Conservation (phyloP, 768 basidiomycete species). For the Suillus tomentosus region DNA sequence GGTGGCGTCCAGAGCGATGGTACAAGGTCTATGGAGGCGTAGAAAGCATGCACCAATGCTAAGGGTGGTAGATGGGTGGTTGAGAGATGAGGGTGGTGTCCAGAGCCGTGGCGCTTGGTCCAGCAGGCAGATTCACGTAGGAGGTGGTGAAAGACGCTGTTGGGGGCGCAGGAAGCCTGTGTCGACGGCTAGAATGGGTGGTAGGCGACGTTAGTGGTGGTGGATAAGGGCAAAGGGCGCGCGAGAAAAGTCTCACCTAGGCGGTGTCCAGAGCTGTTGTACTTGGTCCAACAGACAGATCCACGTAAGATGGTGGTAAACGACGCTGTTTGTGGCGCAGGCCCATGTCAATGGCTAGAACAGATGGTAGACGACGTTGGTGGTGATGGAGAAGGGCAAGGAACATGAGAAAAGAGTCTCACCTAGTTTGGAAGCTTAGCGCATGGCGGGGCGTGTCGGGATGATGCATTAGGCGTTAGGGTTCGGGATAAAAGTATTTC, state of each 20-base stretch:
- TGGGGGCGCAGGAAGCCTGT: background rate
- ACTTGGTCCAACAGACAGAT: background rate
- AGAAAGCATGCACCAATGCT: too few relatives aligned
- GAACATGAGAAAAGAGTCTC: background rate
- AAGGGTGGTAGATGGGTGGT: too few relatives aligned
- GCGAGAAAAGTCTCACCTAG: background rate
- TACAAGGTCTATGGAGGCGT: too few relatives aligned
- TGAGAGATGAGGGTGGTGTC: too few relatives aligned
- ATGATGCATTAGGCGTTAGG: too few relatives aligned
- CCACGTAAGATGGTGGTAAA: background rate
- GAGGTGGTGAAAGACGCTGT: background rate
- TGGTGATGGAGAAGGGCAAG: background rate
- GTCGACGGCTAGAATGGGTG: background rate
- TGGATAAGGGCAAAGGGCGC: background rate
- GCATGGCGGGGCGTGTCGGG: too few relatives aligned
- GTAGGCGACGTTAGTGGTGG: background rate
- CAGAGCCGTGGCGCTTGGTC: background rate
- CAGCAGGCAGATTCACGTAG: background rate
- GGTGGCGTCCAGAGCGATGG: too few relatives aligned
- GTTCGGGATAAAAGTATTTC: too few relatives aligned
- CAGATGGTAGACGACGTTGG: background rate
- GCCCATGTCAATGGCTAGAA: background rate
- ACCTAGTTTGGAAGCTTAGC: too few relatives aligned
- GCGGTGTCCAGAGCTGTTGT: too few relatives aligned
- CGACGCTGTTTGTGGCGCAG: background rate